Evolutionary conservation across 2,329 filamentous ascomycete species (phyloP).

Genomic region (Botrytis elliptica): DNA sequence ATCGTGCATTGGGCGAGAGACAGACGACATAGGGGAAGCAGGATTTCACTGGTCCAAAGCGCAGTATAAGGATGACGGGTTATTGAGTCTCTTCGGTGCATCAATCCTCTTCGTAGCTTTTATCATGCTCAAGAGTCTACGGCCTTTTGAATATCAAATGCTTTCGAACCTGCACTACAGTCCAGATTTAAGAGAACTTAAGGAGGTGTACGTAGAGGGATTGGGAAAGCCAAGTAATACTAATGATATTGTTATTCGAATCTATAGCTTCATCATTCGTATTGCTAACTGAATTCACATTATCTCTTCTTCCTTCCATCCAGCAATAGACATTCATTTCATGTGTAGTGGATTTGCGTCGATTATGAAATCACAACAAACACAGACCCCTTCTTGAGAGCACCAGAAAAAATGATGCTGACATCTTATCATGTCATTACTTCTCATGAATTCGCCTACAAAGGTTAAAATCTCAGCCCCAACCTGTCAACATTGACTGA

Average conservation of each 20-base stretch:
- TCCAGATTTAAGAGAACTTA: background rate
- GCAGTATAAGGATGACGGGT: background rate
- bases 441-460: background rate
- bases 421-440: background rate
- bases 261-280: background rate
- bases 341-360: background rate
- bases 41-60: too few species aligned
- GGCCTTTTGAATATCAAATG: background rate
- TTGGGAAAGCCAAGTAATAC: background rate
- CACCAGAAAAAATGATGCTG: background rate
- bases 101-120: background rate
- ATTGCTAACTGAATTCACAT: background rate
- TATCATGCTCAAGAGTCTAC: background rate
- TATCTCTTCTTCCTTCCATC: background rate
- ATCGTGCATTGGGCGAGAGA: background rate
- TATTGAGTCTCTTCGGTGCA: background rate
- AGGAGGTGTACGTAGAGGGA: background rate
- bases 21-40: background rate
- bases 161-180: background rate
- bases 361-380: background rate
- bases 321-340: background rate
- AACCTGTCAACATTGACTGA: background rate
- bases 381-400: background rate
- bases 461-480: background rate
- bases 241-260: background rate